phyloP scores from a whole-genome alignment of 352 stramenopile genomes.

The Phytophthora uliginosa region DNA sequence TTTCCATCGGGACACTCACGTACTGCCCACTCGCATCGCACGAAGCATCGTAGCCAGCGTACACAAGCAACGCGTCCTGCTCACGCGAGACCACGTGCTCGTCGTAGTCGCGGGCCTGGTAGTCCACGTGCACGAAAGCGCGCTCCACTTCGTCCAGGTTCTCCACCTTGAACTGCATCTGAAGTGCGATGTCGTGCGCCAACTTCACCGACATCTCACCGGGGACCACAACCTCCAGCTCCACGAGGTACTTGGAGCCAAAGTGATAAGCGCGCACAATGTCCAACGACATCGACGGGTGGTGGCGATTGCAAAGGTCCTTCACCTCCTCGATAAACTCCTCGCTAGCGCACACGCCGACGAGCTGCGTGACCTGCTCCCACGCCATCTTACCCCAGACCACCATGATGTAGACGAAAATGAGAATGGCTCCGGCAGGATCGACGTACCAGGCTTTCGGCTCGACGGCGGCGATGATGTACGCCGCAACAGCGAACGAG shows the following conservation, averaged over 20 bases:
- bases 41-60: slow-evolving; percentile 40
- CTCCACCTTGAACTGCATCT: slow-evolving; percentile 97
- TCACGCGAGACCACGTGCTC: slow-evolving; percentile 72
- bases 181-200: slow-evolving; percentile 95
- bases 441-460: slow-evolving; percentile 91
- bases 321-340: slow-evolving; percentile 94
- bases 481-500: slow-evolving; percentile 87
- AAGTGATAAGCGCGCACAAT: slow-evolving; percentile 95
- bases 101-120: slow-evolving; percentile 86
- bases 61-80: slow-evolving; percentile 60
- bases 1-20: slow-evolving; percentile 34
- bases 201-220: slow-evolving; percentile 91
- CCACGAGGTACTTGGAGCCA: slow-evolving; percentile 95
- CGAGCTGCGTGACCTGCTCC: slow-evolving; percentile 92
- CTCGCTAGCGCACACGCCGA: slow-evolving; percentile 70
- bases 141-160: slow-evolving; percentile 92
- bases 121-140: slow-evolving; percentile 97
- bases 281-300: slow-evolving; percentile 86
- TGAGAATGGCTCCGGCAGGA: slow-evolving; percentile 92
- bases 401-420: slow-evolving; percentile 95
- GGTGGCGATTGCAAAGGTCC: slow-evolving; percentile 80
- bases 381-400: slow-evolving; percentile 93
- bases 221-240: slow-evolving; percentile 95
- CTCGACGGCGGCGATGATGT: slow-evolving; percentile 53
- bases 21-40: slow-evolving; percentile 24